phyloP scores from a whole-genome alignment of 768 basidiomycete species.

The Rhodotorula babjevae region DNA sequence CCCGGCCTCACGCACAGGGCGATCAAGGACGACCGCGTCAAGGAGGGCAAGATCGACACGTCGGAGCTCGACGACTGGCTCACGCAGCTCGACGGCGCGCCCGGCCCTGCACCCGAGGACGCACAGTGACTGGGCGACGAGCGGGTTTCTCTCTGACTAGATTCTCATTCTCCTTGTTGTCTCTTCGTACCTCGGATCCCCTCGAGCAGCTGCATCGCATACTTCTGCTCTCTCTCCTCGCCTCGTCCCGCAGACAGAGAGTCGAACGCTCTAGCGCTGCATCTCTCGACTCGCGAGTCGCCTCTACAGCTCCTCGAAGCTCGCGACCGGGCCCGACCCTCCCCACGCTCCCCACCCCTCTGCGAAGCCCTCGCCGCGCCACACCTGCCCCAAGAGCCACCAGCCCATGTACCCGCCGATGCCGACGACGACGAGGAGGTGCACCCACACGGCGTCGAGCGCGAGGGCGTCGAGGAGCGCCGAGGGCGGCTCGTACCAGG shows the following conservation, averaged over 20 bases:
- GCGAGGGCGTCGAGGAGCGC: slow-evolving; percentile 3
- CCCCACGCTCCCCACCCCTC: too few relatives aligned
- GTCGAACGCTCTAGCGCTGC: too few relatives aligned
- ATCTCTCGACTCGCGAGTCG: too few relatives aligned
- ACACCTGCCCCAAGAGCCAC: background rate
- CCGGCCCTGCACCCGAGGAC: background rate
- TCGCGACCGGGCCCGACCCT: background rate
- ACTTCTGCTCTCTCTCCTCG: too few relatives aligned
- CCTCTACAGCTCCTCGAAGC: background rate
- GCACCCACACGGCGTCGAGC: slow-evolving; percentile 12
- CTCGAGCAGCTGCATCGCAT: too few relatives aligned
- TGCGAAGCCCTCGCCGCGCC: background rate
- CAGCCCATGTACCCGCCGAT: slow-evolving; percentile 3
- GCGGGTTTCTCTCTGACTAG: background rate
- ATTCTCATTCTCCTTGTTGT: too few relatives aligned
- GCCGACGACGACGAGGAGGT: background rate
- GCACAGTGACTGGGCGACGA: background rate
- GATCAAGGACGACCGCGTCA: slow-evolving; percentile 22
- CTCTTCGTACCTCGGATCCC: too few relatives aligned
- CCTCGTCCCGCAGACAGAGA: too few relatives aligned
- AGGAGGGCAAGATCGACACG: slow-evolving; percentile 11
- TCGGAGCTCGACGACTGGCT: slow-evolving; percentile 24
- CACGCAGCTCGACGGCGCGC: slow-evolving; percentile 12
- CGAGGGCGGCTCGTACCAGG: slow-evolving; percentile 25
- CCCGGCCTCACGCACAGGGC: background rate